Evolutionary conservation across 1,284 basidiomycete genomes (phyloP).

Genomic region (Pseudozyma tsukubaensis): DNA sequence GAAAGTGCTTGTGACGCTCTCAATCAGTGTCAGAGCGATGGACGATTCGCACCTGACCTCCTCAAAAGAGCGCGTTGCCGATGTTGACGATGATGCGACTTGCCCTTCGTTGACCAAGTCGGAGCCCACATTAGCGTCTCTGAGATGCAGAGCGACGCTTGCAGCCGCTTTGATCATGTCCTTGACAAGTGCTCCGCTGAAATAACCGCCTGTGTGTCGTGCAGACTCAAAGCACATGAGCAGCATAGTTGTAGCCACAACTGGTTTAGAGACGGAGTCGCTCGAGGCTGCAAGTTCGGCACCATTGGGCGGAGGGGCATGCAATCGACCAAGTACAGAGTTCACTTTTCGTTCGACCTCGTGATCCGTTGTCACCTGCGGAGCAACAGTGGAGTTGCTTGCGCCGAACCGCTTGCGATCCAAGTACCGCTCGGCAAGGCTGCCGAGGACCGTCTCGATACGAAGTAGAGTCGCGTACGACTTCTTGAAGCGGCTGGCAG

Average conservation of each 20-base stretch:
- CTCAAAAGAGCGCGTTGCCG: neutral
- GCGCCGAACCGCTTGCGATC: no score
- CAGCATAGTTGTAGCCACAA: no score
- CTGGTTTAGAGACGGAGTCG: no score
- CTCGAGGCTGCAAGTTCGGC: no score
- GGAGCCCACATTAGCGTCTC: constrained; percentile 8
- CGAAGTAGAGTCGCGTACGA: constrained; percentile 3
- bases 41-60: neutral
- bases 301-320: no score
- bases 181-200: constrained; percentile 1
- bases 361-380: no score
- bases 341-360: no score
- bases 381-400: no score
- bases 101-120: no score
- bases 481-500: neutral
- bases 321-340: no score
- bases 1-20: constrained; percentile 12
- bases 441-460: constrained; percentile 8
- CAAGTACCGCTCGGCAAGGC: constrained; percentile 5
- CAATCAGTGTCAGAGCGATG: constrained; percentile 19
- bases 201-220: neutral
- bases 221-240: constrained; percentile 14
- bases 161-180: constrained; percentile 22
- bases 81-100: no score
- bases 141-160: constrained; percentile 18